Percentiles rank a stretch among this genome's conserved stretches.
Evolutionary conservation across 2,329 filamentous ascomycete species (phyloP).

Genomic region (Cordyceps javanica): DNA sequence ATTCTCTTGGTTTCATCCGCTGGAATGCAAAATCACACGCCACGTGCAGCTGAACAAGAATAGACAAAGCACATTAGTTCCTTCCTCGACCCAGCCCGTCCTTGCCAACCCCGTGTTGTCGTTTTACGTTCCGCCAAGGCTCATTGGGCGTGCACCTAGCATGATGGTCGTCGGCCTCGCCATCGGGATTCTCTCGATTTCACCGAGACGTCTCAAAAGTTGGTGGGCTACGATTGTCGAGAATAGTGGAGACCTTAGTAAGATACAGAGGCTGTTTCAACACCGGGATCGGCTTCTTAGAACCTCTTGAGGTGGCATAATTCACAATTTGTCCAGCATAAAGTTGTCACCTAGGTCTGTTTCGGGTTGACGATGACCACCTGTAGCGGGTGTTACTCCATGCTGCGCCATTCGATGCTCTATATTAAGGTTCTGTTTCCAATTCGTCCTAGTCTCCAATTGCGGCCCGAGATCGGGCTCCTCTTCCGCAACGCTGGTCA

Average conservation of each 20-base stretch:
- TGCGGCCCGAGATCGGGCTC: background rate
- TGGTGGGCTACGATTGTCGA: background rate
- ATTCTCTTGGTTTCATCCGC: background rate
- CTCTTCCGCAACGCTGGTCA: background rate
- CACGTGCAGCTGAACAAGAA: slow-evolving; percentile 7
- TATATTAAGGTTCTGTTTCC: background rate
- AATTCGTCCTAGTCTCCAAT: too few species aligned
- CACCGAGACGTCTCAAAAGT: slow-evolving; percentile 1
- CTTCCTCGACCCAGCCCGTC: background rate
- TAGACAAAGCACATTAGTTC: background rate
- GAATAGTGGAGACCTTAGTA: background rate
- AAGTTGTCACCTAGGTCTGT: background rate
- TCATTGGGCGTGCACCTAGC: background rate
- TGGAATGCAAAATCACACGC: slow-evolving; percentile 1
- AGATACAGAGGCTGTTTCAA: background rate
- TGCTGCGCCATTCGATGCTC: background rate
- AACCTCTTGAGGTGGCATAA: background rate
- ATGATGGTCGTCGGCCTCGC: background rate
- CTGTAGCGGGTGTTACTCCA: too few species aligned
- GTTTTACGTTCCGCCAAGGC: background rate
- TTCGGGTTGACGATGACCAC: background rate
- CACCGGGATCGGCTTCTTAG: background rate
- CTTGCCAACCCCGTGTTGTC: background rate
- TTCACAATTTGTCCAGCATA: background rate
- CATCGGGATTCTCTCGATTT: background rate